Percentiles rank a stretch among this genome's conserved stretches.
Evolutionary conservation across 352 stramenopile species (phyloP).

Genomic region (Globisporangium orthogonon): DNA sequence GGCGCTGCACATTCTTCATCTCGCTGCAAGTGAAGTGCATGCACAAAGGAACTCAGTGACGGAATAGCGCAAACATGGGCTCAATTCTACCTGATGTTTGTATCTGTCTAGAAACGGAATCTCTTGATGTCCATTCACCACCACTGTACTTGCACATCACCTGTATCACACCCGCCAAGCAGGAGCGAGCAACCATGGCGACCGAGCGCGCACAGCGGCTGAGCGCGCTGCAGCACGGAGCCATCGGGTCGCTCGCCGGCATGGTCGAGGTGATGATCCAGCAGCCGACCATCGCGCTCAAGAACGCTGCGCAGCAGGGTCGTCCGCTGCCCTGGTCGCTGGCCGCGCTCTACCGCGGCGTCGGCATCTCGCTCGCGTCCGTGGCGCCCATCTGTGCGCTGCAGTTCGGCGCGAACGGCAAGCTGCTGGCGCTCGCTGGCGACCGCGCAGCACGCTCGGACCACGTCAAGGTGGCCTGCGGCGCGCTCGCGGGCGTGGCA

Average conservation of each 20-base stretch:
- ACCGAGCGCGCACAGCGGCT: conserved; percentile 53
- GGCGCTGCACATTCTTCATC: too few relatives aligned
- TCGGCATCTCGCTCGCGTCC: conserved; percentile 69
- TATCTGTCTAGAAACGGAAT: too few relatives aligned
- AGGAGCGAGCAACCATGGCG: background rate
- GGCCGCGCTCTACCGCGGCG: conserved; percentile 63
- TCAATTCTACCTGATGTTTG: too few relatives aligned
- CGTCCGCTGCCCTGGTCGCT: conserved; percentile 57
- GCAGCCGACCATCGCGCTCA: conserved; percentile 81
- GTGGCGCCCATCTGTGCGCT: conserved; percentile 76
- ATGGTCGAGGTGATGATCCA: conserved; percentile 84
- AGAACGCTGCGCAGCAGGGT: conserved; percentile 77
- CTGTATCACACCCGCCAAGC: too few relatives aligned
- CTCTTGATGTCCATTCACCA: too few relatives aligned
- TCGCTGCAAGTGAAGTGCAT: too few relatives aligned
- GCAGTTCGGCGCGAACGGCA: conserved; percentile 76
- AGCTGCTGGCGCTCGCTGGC: conserved; percentile 30
- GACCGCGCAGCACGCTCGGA: conserved; percentile 22
- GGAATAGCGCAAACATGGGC: too few relatives aligned
- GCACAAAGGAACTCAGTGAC: too few relatives aligned
- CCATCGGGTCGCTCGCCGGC: conserved; percentile 69
- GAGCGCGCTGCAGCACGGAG: conserved; percentile 62
- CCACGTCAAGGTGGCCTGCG: conserved; percentile 51
- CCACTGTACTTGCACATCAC: too few relatives aligned
- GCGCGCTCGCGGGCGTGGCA: conserved; percentile 46